A percentile compares a stretch with the other conserved stretches of the same genome.
Conservation (phyloP, 2,329 filamentous ascomycete genomes). For the Penicillium expansum region DNA sequence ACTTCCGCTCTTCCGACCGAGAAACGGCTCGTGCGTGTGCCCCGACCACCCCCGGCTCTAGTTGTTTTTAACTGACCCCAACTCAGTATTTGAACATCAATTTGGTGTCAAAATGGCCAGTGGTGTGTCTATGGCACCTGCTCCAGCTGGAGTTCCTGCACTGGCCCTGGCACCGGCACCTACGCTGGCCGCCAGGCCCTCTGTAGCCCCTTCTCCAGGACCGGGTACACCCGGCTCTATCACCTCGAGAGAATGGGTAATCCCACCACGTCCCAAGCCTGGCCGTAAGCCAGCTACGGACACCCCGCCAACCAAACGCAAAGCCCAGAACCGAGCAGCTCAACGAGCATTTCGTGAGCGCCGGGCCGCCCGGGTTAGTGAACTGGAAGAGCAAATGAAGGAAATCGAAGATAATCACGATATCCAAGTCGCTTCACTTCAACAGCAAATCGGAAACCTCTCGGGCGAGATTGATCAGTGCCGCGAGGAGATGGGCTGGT, state of each 20-base stretch:
- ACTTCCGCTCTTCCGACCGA: conserved; percentile 39
- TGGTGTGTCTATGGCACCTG: conserved; percentile 38
- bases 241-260: conserved; percentile 81
- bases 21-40: conserved; percentile 26
- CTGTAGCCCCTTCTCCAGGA: conserved; percentile 39
- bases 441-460: conserved; percentile 54
- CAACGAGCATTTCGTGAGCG: conserved; percentile 88
- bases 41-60: conserved; percentile 22
- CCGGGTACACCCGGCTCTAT: conserved; percentile 51
- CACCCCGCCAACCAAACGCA: conserved; percentile 86
- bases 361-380: conserved; percentile 78
- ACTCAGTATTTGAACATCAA: conserved; percentile 20
- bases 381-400: conserved; percentile 53
- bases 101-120: conserved; percentile 35
- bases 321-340: conserved; percentile 89
- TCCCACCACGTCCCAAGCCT: conserved; percentile 80
- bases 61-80: conserved; percentile 21
- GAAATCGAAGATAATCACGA: conserved; percentile 49
- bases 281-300: conserved; percentile 92
- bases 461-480: conserved; percentile 67
- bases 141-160: conserved; percentile 33
- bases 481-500: conserved; percentile 50
- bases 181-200: conserved; percentile 40
- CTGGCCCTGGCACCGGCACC: conserved; percentile 34
- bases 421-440: conserved; percentile 49